Conservation (phyloP, 805 yeast genomes). For the Phaffomyces opuntiae region DNA sequence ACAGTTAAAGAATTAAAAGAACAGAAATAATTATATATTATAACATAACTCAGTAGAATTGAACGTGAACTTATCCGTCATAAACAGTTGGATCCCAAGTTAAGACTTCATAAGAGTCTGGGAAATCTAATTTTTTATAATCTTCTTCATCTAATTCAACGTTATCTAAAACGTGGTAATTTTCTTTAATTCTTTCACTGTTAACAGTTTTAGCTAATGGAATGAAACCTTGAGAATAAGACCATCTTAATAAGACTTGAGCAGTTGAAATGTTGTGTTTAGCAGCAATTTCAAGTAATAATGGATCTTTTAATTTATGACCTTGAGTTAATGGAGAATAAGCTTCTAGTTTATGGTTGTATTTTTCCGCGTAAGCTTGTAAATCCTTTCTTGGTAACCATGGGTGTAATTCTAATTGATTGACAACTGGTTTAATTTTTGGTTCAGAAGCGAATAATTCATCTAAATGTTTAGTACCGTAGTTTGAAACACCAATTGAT, state of each 20-base stretch:
- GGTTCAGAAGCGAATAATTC: slow-evolving; percentile 49
- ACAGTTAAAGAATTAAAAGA: too few species aligned
- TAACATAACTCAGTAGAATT: too few species aligned
- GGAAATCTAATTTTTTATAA: slow-evolving; percentile 36
- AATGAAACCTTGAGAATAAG: slow-evolving; percentile 59
- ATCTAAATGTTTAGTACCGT: slow-evolving; percentile 49
- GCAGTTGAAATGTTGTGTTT: slow-evolving; percentile 45
- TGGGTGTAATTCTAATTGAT: slow-evolving; percentile 80
- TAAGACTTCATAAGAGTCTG: slow-evolving; percentile 53
- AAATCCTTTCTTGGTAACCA: slow-evolving; percentile 38
- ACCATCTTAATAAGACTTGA: slow-evolving; percentile 66
- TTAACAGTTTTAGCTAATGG: slow-evolving; percentile 63
- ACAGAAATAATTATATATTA: too few species aligned
- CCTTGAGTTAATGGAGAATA: slow-evolving; percentile 76
- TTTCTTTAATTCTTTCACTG: slow-evolving; percentile 41
- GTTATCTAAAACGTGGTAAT: slow-evolving; percentile 40
- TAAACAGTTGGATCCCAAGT: slow-evolving; percentile 48
- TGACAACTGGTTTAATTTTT: slow-evolving; percentile 54
- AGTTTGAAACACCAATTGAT: slow-evolving; percentile 73
- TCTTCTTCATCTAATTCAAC: background rate
- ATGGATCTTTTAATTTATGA: slow-evolving; percentile 44
- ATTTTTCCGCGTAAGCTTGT: slow-evolving; percentile 37
- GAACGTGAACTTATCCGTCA: background rate
- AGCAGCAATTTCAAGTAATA: slow-evolving; percentile 40
- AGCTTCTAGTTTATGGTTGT: slow-evolving; percentile 50